A percentile compares a stretch with the other conserved stretches of the same genome.
These are phyloP conservation scores for Fusarium protoensiforme DNA, from an alignment of 2,329 filamentous ascomycete genomes.

Conservation along the genomic window DNA sequence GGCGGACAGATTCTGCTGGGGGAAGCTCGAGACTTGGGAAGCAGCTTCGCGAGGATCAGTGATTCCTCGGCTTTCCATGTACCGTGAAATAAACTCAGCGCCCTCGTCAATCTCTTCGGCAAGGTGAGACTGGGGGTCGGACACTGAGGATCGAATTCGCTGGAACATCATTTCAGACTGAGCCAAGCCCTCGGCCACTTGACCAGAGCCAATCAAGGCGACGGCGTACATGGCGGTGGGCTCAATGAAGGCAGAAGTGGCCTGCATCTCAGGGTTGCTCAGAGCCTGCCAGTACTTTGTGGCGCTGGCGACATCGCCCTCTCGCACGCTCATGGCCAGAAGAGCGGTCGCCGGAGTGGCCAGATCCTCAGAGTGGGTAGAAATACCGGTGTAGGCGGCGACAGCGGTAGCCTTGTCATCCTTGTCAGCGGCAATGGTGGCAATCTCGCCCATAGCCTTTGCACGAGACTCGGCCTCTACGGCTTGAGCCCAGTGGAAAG, in stretches of 20 bases:
- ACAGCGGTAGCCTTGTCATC: conserved; percentile 76
- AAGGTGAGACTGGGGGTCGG: conserved; percentile 64
- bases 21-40: conserved; percentile 57
- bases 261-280: conserved; percentile 68
- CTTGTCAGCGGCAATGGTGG: conserved; percentile 81
- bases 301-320: conserved; percentile 81
- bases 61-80: conserved; percentile 68
- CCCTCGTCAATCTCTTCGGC: conserved; percentile 89
- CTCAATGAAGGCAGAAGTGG: conserved; percentile 78
- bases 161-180: conserved; percentile 89
- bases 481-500: conserved; percentile 76
- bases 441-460: conserved; percentile 77
- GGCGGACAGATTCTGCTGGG: conserved; percentile 55
- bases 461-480: conserved; percentile 69
- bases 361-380: conserved; percentile 60
- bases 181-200: conserved; percentile 82
- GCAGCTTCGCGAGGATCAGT: conserved; percentile 64
- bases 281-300: conserved; percentile 84
- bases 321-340: conserved; percentile 86
- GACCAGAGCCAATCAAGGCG: conserved; percentile 86
- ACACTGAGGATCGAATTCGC: conserved; percentile 75
- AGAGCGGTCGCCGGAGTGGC: conserved; percentile 79
- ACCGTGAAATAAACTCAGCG: conserved; percentile 73
- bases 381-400: conserved; percentile 71
- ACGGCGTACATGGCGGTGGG: conserved; percentile 91